A percentile compares a stretch with the other conserved stretches of the same genome.
These are phyloP conservation scores for Tetraselmis chui DNA, from an alignment of 139 green algal species.

Conservation along the genomic window DNA sequence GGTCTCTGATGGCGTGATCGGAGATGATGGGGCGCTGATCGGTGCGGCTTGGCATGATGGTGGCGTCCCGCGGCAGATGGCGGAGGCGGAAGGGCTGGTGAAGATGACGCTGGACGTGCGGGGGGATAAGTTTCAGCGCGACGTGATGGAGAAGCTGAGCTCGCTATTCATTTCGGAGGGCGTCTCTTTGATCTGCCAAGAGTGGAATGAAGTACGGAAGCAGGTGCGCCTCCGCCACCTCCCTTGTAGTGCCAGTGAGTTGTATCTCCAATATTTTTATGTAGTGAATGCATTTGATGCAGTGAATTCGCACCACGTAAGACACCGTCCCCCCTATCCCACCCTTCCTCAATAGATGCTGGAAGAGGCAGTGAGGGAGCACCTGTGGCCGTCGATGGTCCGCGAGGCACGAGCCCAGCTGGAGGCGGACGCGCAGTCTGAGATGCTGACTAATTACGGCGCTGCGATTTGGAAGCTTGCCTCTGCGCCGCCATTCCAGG, in stretches of 20 bases:
- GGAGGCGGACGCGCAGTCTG: conserved; percentile 15
- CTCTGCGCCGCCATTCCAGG: conserved; percentile 22
- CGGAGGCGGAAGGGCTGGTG: conserved; percentile 18
- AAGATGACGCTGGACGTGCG: conserved; percentile 16
- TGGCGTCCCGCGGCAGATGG: not conserved
- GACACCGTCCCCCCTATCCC: too few relatives aligned
- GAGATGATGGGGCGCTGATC: too few relatives aligned
- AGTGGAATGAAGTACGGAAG: conserved; percentile 61
- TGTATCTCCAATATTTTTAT: too few relatives aligned
- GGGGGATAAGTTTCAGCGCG: not conserved
- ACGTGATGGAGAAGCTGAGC: not conserved
- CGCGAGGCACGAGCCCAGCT: conserved; percentile 35
- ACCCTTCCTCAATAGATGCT: conserved; percentile 21
- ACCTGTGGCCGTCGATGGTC: conserved; percentile 54
- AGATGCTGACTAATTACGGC: not conserved
- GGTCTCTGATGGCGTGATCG: too few relatives aligned
- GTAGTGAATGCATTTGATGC: too few relatives aligned
- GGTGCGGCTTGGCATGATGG: too few relatives aligned
- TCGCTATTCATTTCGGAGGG: conserved; percentile 31
- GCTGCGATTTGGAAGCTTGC: conserved; percentile 45
- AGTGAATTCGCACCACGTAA: too few relatives aligned
- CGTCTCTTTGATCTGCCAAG: conserved; percentile 14
- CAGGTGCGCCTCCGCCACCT: conserved; percentile 25
- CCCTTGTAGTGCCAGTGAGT: too few relatives aligned
- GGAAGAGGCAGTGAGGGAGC: conserved; percentile 29